These are phyloP conservation scores for Tylopilus sp. DNA, from an alignment of 768 basidiomycete genomes.

Conservation along the genomic window DNA sequence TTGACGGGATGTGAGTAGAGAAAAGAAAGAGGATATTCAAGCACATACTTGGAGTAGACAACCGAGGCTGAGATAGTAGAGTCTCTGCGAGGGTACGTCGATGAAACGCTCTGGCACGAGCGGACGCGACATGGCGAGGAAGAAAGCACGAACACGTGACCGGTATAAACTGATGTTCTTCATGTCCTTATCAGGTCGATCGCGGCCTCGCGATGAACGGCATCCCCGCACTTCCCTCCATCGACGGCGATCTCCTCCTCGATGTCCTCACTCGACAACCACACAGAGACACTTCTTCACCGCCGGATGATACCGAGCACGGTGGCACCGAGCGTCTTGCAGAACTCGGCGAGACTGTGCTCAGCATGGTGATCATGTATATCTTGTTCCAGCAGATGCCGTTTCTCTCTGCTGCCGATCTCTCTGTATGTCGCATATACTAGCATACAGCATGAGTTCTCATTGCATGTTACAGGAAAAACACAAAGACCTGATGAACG, in stretches of 20 bases:
- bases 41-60: slow-evolving; percentile 67
- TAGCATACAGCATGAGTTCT: not conserved
- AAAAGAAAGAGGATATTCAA: too few relatives aligned
- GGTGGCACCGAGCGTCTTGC: slow-evolving; percentile 60
- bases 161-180: not conserved
- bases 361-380: slow-evolving; percentile 51
- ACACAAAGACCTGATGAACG: slow-evolving; percentile 32
- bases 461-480: slow-evolving; percentile 15
- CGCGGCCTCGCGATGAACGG: slow-evolving; percentile 23
- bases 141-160: slow-evolving; percentile 18
- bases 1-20: slow-evolving; percentile 28
- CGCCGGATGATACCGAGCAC: slow-evolving; percentile 43
- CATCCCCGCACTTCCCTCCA: slow-evolving; percentile 49
- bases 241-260: slow-evolving; percentile 55
- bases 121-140: slow-evolving; percentile 33
- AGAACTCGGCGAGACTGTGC: slow-evolving; percentile 50
- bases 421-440: slow-evolving; percentile 36
- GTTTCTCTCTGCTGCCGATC: slow-evolving; percentile 37
- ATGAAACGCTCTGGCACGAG: slow-evolving; percentile 72
- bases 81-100: slow-evolving; percentile 74
- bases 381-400: slow-evolving; percentile 48
- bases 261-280: slow-evolving; percentile 56
- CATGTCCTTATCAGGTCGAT: slow-evolving; percentile 6
- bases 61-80: slow-evolving; percentile 74
- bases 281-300: slow-evolving; percentile 25